Conservation (phyloP, 371 early-diverging fungal genomes). For the Capillidium heterosporum region DNA sequence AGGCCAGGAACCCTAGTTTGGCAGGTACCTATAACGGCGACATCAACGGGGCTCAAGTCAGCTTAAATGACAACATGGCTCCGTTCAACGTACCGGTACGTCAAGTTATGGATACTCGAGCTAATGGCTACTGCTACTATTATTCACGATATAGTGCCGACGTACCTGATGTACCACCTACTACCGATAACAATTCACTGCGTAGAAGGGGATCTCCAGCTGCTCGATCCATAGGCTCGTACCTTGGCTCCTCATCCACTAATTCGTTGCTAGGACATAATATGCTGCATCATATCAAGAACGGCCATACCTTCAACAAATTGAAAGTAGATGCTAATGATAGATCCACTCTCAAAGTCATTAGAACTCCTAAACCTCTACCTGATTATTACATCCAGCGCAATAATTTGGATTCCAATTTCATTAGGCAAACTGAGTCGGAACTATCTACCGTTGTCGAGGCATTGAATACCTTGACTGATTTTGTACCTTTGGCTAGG, state of each 20-base stretch:
- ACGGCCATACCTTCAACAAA: too few species aligned
- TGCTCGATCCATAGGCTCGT: too few species aligned
- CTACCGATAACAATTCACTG: too few species aligned
- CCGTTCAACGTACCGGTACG: constrained; percentile 7
- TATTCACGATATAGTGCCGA: background rate
- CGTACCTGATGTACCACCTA: background rate
- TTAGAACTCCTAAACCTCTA: background rate
- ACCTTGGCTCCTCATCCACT: too few species aligned
- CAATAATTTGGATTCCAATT: background rate
- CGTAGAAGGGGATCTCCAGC: too few species aligned
- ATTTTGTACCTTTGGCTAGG: background rate
- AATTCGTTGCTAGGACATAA: too few species aligned
- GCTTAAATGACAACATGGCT: background rate
- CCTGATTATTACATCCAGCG: background rate
- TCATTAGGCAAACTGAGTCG: background rate
- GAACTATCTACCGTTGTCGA: background rate
- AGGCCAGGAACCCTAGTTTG: constrained; percentile 7
- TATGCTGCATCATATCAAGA: too few species aligned
- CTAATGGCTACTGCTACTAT: constrained; percentile 3
- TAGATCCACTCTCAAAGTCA: background rate
- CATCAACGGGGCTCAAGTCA: background rate
- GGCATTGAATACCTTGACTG: background rate
- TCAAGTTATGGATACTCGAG: constrained; percentile 4
- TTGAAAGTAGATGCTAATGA: background rate
- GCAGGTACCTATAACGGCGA: constrained; percentile 2